Evolutionary conservation across 768 basidiomycete species (phyloP).

Genomic region (Mycena amicta): DNA sequence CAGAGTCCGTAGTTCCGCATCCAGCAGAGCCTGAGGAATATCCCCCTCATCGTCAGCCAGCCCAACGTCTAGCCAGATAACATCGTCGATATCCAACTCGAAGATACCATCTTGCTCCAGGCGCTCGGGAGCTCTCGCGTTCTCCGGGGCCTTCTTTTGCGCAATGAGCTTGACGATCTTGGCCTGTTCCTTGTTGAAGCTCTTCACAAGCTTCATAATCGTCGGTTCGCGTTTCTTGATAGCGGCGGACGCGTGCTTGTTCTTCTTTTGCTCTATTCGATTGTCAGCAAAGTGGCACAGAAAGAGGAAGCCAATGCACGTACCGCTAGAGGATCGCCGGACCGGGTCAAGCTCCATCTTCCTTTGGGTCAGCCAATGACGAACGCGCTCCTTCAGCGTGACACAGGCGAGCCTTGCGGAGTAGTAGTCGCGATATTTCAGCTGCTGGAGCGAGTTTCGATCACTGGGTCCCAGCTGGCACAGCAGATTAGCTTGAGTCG

Average conservation of each 20-base stretch:
- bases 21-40: too few relatives aligned
- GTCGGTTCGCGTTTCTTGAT: not conserved
- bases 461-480: too few relatives aligned
- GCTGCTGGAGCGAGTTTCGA: too few relatives aligned
- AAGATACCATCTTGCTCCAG: constrained; percentile 1
- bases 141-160: not conserved
- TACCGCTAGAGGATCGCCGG: not conserved
- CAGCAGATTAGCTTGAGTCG: too few relatives aligned
- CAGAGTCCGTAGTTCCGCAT: too few relatives aligned
- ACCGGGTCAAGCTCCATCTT: not conserved
- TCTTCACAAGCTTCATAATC: not conserved
- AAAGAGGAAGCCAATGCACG: not conserved
- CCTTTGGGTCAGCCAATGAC: not conserved
- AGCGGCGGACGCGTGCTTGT: not conserved
- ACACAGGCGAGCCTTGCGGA: not conserved
- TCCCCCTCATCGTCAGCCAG: not conserved
- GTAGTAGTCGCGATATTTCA: not conserved
- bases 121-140: not conserved
- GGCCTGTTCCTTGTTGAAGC: not conserved
- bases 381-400: not conserved
- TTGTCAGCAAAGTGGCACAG: not conserved
- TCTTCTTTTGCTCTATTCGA: not conserved
- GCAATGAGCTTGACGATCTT: not conserved
- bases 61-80: not conserved
- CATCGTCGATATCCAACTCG: not conserved